These are phyloP conservation scores for Penicilliopsis zonata DNA, from an alignment of 495 filamentous ascomycete species.

Conservation along the genomic window DNA sequence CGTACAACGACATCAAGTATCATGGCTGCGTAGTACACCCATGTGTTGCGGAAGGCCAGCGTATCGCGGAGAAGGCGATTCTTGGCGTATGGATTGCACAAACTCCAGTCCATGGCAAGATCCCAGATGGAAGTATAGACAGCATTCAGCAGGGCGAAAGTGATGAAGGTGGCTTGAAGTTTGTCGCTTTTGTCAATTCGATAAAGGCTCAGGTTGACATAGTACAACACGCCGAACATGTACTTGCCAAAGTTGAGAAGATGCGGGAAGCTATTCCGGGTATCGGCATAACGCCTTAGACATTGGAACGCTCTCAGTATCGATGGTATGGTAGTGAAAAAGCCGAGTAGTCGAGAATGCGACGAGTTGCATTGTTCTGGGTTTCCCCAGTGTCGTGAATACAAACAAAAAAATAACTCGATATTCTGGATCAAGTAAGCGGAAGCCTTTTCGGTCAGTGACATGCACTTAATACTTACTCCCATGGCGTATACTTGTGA, in stretches of 20 bases:
- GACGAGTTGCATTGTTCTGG: constrained; percentile 72
- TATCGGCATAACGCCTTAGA: constrained; percentile 78
- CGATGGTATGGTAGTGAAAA: constrained; percentile 72
- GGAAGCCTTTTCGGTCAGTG: background rate
- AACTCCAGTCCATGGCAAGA: constrained; percentile 89
- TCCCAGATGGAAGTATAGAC: constrained; percentile 91
- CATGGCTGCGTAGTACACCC: constrained; percentile 81
- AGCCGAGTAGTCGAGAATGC: constrained; percentile 73
- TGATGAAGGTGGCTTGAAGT: constrained; percentile 60
- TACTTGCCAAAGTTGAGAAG: constrained; percentile 91
- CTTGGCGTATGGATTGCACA: constrained; percentile 61
- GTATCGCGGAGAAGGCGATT: constrained; percentile 64
- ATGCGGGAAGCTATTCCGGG: constrained; percentile 80
- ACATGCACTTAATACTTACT: constrained; percentile 41
- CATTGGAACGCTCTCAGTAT: constrained; percentile 89
- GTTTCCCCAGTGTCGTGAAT: constrained; percentile 59
- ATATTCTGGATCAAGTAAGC: constrained; percentile 51
- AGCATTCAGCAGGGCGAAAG: constrained; percentile 65
- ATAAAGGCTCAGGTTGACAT: constrained; percentile 65
- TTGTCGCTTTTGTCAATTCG: constrained; percentile 51
- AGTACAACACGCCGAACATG: constrained; percentile 66
- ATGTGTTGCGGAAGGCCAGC: constrained; percentile 62
- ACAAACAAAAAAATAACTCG: constrained; percentile 89
- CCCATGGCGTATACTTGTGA: constrained; percentile 83
- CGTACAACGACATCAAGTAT: constrained; percentile 75